Evolutionary conservation across 139 green algal species (phyloP).

Genomic region (Trebouxia sp.): DNA sequence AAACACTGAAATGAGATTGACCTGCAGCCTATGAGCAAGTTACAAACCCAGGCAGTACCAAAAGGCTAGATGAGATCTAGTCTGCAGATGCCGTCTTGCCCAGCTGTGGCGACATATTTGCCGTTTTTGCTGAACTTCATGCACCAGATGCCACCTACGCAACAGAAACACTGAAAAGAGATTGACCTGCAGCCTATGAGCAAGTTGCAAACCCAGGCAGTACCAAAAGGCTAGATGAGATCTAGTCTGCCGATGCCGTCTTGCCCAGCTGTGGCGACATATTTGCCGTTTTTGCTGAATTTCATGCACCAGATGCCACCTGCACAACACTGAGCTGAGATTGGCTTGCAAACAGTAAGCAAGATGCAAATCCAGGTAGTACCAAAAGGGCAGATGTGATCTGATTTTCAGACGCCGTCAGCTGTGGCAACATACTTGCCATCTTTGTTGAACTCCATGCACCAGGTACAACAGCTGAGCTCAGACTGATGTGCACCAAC

Average conservation of each 20-base stretch:
- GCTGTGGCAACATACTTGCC: slow-evolving; percentile 80
- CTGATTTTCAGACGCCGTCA: slow-evolving; percentile 55
- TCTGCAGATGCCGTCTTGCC: slow-evolving; percentile 73
- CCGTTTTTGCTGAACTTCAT: slow-evolving; percentile 74
- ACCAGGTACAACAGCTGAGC: slow-evolving; percentile 63
- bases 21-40: not conserved
- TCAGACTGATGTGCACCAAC: not conserved
- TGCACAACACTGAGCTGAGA: not conserved
- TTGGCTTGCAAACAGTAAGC: not conserved
- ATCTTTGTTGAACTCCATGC: slow-evolving; percentile 69
- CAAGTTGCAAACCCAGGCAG: not conserved
- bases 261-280: slow-evolving; percentile 86
- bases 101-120: slow-evolving; percentile 79
- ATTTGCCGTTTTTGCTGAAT: slow-evolving; percentile 71
- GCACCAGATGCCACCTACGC: slow-evolving; percentile 73
- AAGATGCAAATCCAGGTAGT: not conserved
- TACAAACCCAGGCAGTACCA: not conserved
- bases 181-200: not conserved
- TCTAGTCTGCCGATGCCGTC: slow-evolving; percentile 56
- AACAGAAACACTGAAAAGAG: not conserved
- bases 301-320: slow-evolving; percentile 79
- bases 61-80: not conserved
- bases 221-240: not conserved
- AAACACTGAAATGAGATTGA: not conserved
- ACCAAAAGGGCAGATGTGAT: not conserved